Conservation (phyloP, 805 yeast genomes). For the Hanseniaspora hatyaiensis region DNA sequence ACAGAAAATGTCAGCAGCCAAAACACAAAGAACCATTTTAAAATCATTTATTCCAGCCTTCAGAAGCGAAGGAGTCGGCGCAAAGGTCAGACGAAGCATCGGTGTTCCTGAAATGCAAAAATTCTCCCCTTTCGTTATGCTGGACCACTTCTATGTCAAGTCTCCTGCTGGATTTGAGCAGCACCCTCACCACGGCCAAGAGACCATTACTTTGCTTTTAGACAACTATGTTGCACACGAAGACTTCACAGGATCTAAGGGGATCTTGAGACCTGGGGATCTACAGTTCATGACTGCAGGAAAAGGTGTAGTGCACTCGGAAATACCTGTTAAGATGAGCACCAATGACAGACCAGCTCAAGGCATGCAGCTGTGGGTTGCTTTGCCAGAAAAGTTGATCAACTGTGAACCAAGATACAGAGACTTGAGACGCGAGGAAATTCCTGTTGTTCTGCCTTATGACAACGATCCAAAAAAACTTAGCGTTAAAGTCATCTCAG, state of each 20-base stretch:
- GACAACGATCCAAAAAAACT: constrained; percentile 44
- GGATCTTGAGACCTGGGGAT: constrained; percentile 69
- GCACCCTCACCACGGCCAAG: constrained; percentile 76
- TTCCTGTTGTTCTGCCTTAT: constrained; percentile 55
- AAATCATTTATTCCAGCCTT: constrained; percentile 49
- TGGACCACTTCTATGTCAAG: constrained; percentile 61
- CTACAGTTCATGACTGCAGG: constrained; percentile 93
- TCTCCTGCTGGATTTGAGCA: constrained; percentile 70
- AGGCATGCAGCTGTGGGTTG: constrained; percentile 85
- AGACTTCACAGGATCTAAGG: constrained; percentile 78
- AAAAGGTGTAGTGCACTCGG: constrained; percentile 72
- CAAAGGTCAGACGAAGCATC: constrained; percentile 67
- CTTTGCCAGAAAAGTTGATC: constrained; percentile 55
- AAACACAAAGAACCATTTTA: constrained; percentile 35
- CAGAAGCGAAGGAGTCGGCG: constrained; percentile 82
- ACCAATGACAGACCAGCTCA: constrained; percentile 35
- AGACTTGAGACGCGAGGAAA: constrained; percentile 57
- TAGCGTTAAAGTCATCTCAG: constrained; percentile 54
- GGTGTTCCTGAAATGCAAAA: constrained; percentile 58
- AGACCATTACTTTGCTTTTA: constrained; percentile 59
- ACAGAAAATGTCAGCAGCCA: constrained; percentile 1
- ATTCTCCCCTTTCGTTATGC: constrained; percentile 70
- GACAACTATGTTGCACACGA: constrained; percentile 66
- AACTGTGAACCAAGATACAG: constrained; percentile 63
- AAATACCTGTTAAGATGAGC: constrained; percentile 50